phyloP scores from a whole-genome alignment of 192 early-diverging fungal genomes.

The Umbelopsis ramanniana region DNA sequence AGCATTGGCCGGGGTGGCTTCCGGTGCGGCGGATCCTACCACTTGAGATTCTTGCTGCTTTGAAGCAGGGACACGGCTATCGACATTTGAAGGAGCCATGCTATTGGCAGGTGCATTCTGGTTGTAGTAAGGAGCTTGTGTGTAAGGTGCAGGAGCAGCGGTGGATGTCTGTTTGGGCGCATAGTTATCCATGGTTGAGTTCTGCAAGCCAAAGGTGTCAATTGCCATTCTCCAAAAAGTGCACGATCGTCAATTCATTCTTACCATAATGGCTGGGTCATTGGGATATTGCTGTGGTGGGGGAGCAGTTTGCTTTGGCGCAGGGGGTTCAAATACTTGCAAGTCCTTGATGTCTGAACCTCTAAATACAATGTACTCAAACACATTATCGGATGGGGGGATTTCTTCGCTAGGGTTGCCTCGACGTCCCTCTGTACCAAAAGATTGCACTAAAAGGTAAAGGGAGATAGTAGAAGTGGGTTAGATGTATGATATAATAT shows the following conservation, averaged over 20 bases:
- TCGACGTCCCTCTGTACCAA: slow-evolving; percentile 93
- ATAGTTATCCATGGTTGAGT: background rate
- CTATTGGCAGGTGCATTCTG: background rate
- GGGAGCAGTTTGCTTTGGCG: slow-evolving; percentile 46
- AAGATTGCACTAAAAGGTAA: slow-evolving; percentile 72
- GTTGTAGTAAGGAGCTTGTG: slow-evolving; percentile 5
- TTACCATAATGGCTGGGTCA: slow-evolving; percentile 79
- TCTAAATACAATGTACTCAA: slow-evolving; percentile 92
- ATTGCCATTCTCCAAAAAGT: background rate
- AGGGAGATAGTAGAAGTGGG: background rate
- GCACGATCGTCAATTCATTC: background rate
- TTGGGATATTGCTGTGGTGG: slow-evolving; percentile 67
- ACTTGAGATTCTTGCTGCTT: background rate
- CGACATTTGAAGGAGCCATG: background rate
- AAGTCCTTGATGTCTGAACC: slow-evolving; percentile 93
- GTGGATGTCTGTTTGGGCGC: background rate
- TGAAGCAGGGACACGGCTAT: background rate
- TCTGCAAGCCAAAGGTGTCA: background rate
- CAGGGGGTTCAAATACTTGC: slow-evolving; percentile 63
- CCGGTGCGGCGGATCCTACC: background rate
- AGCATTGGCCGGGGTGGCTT: background rate
- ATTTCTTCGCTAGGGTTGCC: slow-evolving; percentile 83
- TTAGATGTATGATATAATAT: background rate
- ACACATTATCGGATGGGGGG: slow-evolving; percentile 81
- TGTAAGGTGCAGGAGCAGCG: background rate